Conservation (phyloP, 2,329 filamentous ascomycete genomes). For the Pseudopithomyces maydicus region DNA sequence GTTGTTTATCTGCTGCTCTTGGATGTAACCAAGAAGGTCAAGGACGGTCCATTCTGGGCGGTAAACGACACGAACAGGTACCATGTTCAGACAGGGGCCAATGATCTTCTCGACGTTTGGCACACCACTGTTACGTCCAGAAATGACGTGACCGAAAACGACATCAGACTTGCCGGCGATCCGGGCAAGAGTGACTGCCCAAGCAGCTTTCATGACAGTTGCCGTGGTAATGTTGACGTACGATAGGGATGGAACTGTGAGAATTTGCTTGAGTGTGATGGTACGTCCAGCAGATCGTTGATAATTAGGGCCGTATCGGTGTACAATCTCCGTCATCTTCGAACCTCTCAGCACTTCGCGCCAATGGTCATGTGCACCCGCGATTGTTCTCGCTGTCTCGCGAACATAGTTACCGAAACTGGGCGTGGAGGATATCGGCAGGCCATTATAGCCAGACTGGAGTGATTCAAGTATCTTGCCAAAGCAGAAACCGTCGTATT, state of each 20-base stretch:
- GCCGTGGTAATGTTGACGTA: conserved; percentile 46
- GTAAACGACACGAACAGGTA: conserved; percentile 48
- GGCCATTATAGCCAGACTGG: conserved; percentile 38
- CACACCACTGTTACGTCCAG: conserved; percentile 46
- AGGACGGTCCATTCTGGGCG: conserved; percentile 40
- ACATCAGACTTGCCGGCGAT: conserved; percentile 45
- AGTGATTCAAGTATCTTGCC: conserved; percentile 34
- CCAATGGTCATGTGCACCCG: conserved; percentile 39
- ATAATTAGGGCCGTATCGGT: conserved; percentile 39
- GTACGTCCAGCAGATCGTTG: conserved; percentile 35
- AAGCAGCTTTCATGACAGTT: conserved; percentile 54
- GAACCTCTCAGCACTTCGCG: conserved; percentile 35
- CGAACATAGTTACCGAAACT: conserved; percentile 39
- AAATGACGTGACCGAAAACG: conserved; percentile 50
- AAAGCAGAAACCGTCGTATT: conserved; percentile 42
- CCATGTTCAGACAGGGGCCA: conserved; percentile 50
- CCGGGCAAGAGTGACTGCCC: conserved; percentile 49
- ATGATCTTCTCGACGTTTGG: conserved; percentile 45
- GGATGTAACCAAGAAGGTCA: conserved; percentile 47
- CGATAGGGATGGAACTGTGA: conserved; percentile 26
- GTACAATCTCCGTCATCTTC: conserved; percentile 42
- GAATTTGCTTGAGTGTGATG: conserved; percentile 31
- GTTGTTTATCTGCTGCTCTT: conserved; percentile 51
- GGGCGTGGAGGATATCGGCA: conserved; percentile 36
- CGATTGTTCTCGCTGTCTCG: conserved; percentile 32